Evolutionary conservation across 768 basidiomycete species (phyloP), one percentile per base, ranked within the genome.

Genomic region (Pholiota conissans): DNA sequence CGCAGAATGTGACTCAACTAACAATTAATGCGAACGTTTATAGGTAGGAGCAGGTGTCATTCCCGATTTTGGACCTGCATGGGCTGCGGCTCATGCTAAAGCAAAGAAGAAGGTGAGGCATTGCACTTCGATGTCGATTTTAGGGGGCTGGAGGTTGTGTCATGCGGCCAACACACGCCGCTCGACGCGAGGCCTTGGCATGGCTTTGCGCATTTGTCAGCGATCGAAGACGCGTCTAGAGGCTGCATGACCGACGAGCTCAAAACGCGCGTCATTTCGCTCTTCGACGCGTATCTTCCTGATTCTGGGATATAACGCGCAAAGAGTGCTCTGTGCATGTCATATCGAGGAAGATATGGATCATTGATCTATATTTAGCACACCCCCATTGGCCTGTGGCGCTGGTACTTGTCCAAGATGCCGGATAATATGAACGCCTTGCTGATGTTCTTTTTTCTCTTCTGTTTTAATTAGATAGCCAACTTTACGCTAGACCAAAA

Each of bases 401-500:
- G n/a, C n/a, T n/a, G n/a, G n/a, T 32, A 32, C 30, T 32, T 32
- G 30, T 32, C 13, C 6, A 6, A 13, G 30, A 32, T 6, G 13
- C 6, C 13, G 30, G n/a, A 6, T 9, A 45, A 22, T 45, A 18
- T 11, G 2, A 18, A 42, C 7, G 42, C 8, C n/a, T n/a, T 45
- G n/a, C 42, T 40, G 9, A 40, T n/a, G 11, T 24, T 30, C 32
- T 53, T 47, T 30, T 30, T 40, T 14, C 30, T 52, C 35, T 42
- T n/a, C n/a, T n/a, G n/a, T n/a, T 8, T 29, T 60, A 7, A 2
- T 8, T 60, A 65, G 61, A 32, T 65, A 22, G 57, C 64, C 14
- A 37, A 37, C 37, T 61, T 83, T 53, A 78, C 84, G 7, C 71
- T 89, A 27, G 80, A 86, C 55, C 81, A 89, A 68, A 90, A 90